Evolutionary conservation across 2,329 filamentous ascomycete genomes (phyloP), one percentile per base, ranked within the genome.

Genomic region (Aplosporella prunicola): DNA sequence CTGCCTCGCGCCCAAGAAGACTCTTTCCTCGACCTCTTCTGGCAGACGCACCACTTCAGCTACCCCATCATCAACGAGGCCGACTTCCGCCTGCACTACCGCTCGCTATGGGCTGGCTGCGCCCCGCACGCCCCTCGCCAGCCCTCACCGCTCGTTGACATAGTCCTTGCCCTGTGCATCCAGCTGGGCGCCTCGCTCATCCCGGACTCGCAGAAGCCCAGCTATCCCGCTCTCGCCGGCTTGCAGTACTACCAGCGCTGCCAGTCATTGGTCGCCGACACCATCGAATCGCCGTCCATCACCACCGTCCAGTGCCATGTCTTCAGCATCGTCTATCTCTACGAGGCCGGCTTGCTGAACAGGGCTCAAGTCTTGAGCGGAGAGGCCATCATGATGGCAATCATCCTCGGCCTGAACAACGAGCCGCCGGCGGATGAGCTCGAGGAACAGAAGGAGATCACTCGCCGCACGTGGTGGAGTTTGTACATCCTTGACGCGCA

Each of bases 131-230:
- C 40, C 5, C 27, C 39, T 9, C 58, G 69, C 5, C 60, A 60
- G 37, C 55, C 62, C 3, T 74, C 69, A 3, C 60, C 70, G 3
- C 55, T 73, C 1, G 65, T 69, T 2, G 71, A 74, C 40, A 71
- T 73, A 17, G 51, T 72, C 24, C 48, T 74, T 14, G 70, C 70
- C 0, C 39, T 73, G 7, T 69, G 66, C 42, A 66, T 74, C 56
- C 69, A 72, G 49, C 64, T 66, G 25, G 62, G 62, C n/a, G 50
- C 61, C 9, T 43, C 52, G 5, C 45, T 47, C 35, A 6, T 52
- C 15, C 22, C 22, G 4, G 32, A 15, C 20, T 4, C 15, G 9
- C 9, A n/a, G 5, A 11, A 24, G 22, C 22, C 22, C 9, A 24
- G 22, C 22, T 24, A 24, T 24, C n/a, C 14, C 22, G 17, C 32